phyloP scores from a whole-genome alignment of 306 rosid species.

The Cucumis melo region DNA sequence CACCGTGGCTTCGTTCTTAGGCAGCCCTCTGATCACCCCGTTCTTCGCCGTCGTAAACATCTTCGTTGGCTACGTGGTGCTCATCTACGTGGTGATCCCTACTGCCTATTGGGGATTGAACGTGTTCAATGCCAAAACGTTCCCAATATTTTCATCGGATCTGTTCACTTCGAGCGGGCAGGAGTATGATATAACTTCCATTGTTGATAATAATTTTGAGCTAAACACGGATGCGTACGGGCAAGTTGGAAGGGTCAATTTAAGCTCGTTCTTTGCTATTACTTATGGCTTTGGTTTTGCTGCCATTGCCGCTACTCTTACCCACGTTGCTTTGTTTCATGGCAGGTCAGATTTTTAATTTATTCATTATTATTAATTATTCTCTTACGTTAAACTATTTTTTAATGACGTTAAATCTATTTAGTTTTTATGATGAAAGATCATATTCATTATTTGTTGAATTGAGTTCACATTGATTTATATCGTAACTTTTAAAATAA shows the following conservation, averaged over 20 bases:
- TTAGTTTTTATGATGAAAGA: no score
- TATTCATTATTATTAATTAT: no score
- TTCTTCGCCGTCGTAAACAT: constrained; percentile 29
- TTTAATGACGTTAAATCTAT: no score
- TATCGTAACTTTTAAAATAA: no score
- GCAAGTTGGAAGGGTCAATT: constrained; percentile 35
- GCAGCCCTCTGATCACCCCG: constrained; percentile 20
- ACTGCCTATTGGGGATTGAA: constrained; percentile 21
- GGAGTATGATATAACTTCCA: constrained; percentile 28
- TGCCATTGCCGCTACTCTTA: constrained; percentile 50
- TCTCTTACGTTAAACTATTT: no score
- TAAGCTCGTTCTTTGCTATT: constrained; percentile 54
- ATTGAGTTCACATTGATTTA: no score
- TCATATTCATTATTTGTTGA: no score
- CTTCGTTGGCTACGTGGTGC: constrained; percentile 13
- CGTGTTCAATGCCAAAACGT: constrained; percentile 15
- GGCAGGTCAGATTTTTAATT: constrained; percentile 37
- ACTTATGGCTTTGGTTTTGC: constrained; percentile 78
- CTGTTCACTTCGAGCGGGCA: constrained; percentile 28
- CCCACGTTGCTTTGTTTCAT: constrained; percentile 55
- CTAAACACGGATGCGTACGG: constrained; percentile 17
- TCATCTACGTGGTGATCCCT: constrained; percentile 15
- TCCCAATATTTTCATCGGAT: constrained; percentile 21
- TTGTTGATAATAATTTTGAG: constrained; percentile 48
- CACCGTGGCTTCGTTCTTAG: constrained; percentile 16